phyloP scores from a whole-genome alignment of 2,329 filamentous ascomycete genomes.

The Aspergillus melleus region DNA sequence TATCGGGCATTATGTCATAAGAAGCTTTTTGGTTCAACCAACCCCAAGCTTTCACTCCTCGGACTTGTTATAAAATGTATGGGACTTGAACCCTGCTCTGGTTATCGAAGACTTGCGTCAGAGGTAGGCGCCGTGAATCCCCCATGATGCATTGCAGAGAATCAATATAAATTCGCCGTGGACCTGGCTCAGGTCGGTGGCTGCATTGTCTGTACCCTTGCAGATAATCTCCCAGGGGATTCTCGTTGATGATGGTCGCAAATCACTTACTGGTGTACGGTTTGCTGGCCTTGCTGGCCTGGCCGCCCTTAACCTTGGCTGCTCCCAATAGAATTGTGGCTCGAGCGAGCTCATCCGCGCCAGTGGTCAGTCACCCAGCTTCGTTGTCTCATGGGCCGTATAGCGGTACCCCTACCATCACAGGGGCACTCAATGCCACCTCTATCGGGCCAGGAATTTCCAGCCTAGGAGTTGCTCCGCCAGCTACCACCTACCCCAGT shows the following conservation, averaged over 20 bases:
- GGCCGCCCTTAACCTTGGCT: constrained; percentile 18
- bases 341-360: background rate
- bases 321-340: constrained; percentile 10
- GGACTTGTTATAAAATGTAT: background rate
- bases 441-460: constrained; percentile 58
- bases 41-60: background rate
- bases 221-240: background rate
- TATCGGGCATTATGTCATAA: background rate
- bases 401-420: constrained; percentile 66
- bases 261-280: constrained; percentile 14
- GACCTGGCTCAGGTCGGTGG: background rate
- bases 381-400: constrained; percentile 61
- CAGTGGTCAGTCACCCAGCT: background rate
- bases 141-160: background rate
- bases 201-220: background rate
- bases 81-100: background rate
- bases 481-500: constrained; percentile 68
- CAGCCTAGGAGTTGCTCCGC: constrained; percentile 57
- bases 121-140: background rate
- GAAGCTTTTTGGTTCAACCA: background rate
- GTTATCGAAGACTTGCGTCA: background rate
- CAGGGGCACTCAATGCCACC: constrained; percentile 61
- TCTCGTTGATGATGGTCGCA: constrained; percentile 13
- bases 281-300: constrained; percentile 10
- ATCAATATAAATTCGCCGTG: background rate